Percentiles rank a stretch among this genome's conserved stretches.
Conservation (phyloP, 139 green algal genomes). For the Chlamydomonas applanata region DNA sequence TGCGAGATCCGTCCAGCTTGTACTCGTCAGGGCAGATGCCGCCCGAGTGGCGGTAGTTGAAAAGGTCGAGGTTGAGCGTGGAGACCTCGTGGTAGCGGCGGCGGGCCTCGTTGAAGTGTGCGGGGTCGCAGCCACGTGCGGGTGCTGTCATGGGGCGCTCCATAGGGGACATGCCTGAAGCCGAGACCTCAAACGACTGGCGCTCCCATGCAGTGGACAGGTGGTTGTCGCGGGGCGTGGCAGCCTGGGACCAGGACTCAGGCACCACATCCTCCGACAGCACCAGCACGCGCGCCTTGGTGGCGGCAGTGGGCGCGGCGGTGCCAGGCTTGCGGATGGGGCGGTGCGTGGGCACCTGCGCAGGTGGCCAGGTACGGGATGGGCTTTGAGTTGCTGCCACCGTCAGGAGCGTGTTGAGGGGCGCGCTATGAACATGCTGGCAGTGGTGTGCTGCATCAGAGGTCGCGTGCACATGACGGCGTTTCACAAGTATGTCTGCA, state of each 20-base stretch:
- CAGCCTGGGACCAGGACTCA: background rate
- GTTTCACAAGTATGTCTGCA: no score
- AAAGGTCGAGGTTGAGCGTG: slow-evolving; percentile 23
- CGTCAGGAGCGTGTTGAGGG: no score
- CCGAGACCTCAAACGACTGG: background rate
- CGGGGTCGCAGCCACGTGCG: background rate
- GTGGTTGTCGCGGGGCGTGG: background rate
- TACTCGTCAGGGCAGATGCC: slow-evolving; percentile 46
- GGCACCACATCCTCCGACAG: background rate
- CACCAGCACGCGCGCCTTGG: slow-evolving; percentile 11
- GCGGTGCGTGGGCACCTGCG: slow-evolving; percentile 1
- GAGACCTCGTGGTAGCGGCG: slow-evolving; percentile 21
- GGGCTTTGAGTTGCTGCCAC: no score
- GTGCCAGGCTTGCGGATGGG: slow-evolving; percentile 9
- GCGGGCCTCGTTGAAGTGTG: slow-evolving; percentile 5
- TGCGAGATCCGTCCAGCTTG: slow-evolving; percentile 17
- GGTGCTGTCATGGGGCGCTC: slow-evolving; percentile 16
- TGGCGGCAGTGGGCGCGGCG: slow-evolving; percentile 2
- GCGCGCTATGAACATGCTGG: no score
- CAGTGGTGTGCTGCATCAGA: no score
- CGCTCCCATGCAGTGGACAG: background rate
- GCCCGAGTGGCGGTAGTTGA: slow-evolving; percentile 38
- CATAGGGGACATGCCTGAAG: background rate
- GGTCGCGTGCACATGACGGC: no score
- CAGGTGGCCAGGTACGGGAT: background rate